phyloP scores from a whole-genome alignment of 768 basidiomycete genomes.

The Podaxis sp. region DNA sequence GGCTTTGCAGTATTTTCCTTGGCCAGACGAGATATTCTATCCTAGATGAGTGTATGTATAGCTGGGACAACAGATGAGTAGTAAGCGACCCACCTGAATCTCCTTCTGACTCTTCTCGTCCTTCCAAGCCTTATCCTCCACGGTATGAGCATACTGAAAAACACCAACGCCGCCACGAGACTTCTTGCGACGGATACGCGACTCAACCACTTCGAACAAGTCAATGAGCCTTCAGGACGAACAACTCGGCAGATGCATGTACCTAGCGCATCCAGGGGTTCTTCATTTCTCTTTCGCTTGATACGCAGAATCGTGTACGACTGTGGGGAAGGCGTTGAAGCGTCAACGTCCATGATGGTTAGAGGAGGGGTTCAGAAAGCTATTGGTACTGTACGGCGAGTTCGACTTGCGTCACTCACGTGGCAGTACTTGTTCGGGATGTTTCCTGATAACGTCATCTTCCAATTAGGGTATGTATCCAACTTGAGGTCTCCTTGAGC shows the following conservation, averaged over 20 bases:
- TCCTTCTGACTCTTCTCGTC: slow-evolving; percentile 55
- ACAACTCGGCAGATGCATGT: slow-evolving; percentile 22
- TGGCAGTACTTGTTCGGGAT: background rate
- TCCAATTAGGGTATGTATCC: background rate
- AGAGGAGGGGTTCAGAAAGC: background rate
- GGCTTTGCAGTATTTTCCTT: slow-evolving; percentile 32
- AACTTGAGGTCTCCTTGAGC: background rate
- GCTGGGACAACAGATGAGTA: background rate
- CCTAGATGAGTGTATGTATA: slow-evolving; percentile 35
- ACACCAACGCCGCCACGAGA: slow-evolving; percentile 55
- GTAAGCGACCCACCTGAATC: slow-evolving; percentile 52
- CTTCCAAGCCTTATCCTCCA: slow-evolving; percentile 69
- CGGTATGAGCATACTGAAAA: slow-evolving; percentile 81
- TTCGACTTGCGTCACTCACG: slow-evolving; percentile 4
- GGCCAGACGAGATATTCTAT: slow-evolving; percentile 55
- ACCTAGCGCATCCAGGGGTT: slow-evolving; percentile 82
- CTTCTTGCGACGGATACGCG: slow-evolving; percentile 60
- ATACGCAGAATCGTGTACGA: slow-evolving; percentile 76
- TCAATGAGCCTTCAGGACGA: slow-evolving; percentile 9
- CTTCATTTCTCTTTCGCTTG: slow-evolving; percentile 81
- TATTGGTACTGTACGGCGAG: background rate
- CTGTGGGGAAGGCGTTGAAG: slow-evolving; percentile 28
- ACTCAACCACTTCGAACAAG: slow-evolving; percentile 57
- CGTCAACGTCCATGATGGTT: slow-evolving; percentile 29
- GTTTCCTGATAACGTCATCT: background rate